These are phyloP conservation scores for Blepharisma undulans DNA, from an alignment of 169 alveolate genomes.

Conservation along the genomic window DNA sequence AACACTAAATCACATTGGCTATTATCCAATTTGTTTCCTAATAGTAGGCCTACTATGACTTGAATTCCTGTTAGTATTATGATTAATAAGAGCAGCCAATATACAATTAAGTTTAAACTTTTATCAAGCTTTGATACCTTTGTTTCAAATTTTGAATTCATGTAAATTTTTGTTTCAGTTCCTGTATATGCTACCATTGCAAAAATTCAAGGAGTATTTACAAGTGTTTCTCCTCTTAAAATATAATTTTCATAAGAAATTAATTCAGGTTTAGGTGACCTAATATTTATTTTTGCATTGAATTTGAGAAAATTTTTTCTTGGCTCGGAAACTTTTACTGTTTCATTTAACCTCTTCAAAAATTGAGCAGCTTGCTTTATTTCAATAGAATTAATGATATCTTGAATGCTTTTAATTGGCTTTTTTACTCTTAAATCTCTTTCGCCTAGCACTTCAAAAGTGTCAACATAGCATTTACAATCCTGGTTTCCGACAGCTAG, in stretches of 20 bases:
- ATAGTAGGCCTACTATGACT: neutral
- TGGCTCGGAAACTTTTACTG: neutral
- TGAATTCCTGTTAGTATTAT: neutral
- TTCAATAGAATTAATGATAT: neutral
- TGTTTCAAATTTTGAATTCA: constrained; percentile 37
- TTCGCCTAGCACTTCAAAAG: constrained; percentile 77
- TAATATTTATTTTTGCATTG: neutral
- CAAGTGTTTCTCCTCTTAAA: constrained; percentile 87
- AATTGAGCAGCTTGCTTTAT: neutral
- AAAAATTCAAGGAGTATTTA: constrained; percentile 87
- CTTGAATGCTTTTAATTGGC: constrained; percentile 24
- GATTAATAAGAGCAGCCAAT: neutral
- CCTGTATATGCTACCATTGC: constrained; percentile 91
- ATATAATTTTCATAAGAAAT: constrained; percentile 54
- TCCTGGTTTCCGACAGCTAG: constrained; percentile 49
- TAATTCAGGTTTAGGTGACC: neutral
- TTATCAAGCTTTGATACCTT: neutral
- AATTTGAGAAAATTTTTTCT: neutral
- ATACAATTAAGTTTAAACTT: neutral
- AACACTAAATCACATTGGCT: constrained; percentile 71
- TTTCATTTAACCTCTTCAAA: neutral
- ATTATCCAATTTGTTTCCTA: neutral
- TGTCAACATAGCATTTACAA: constrained; percentile 70
- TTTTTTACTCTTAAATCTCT: constrained; percentile 54
- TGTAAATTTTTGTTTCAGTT: constrained; percentile 86